Percentiles rank a stretch among this genome's conserved stretches.
These are phyloP conservation scores for Macrophomina pseudophaseolina DNA, from an alignment of 2,329 filamentous ascomycete genomes.

Conservation along the genomic window DNA sequence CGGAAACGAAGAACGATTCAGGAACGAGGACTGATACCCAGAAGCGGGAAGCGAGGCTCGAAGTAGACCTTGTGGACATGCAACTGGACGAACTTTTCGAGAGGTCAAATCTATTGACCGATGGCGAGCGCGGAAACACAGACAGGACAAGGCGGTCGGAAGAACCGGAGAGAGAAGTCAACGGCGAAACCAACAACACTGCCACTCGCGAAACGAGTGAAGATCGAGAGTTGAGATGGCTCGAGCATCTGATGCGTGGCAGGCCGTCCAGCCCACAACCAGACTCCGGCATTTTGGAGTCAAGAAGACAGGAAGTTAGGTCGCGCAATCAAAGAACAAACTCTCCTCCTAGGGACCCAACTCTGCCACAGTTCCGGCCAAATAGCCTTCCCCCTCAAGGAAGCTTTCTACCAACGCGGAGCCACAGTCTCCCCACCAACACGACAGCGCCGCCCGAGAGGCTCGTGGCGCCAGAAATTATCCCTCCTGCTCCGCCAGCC, in stretches of 20 bases:
- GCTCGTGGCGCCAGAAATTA: background rate
- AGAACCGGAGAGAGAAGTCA: conserved; percentile 5
- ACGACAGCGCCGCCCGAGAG: conserved; percentile 14
- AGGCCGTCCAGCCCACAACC: background rate
- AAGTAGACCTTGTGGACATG: conserved; percentile 20
- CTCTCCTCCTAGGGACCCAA: conserved; percentile 37
- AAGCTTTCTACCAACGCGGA: conserved; percentile 1
- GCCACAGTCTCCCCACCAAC: conserved; percentile 5
- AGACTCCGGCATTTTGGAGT: background rate
- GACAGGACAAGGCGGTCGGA: conserved; percentile 8
- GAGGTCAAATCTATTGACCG: conserved; percentile 9
- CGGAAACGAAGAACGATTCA: conserved; percentile 17
- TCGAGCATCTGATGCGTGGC: background rate
- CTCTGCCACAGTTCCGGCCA: conserved; percentile 71
- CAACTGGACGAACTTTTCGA: conserved; percentile 25
- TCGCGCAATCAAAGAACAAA: background rate
- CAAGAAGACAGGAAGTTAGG: background rate
- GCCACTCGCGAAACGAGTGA: background rate
- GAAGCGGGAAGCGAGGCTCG: conserved; percentile 16
- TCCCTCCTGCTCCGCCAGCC: background rate
- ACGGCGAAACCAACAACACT: background rate
- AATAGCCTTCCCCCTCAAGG: conserved; percentile 45
- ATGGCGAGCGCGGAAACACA: background rate
- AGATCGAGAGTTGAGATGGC: background rate
- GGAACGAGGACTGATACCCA: conserved; percentile 11